Conservation (phyloP, 2,329 filamentous ascomycete genomes). For the Colletotrichum tabaci region DNA sequence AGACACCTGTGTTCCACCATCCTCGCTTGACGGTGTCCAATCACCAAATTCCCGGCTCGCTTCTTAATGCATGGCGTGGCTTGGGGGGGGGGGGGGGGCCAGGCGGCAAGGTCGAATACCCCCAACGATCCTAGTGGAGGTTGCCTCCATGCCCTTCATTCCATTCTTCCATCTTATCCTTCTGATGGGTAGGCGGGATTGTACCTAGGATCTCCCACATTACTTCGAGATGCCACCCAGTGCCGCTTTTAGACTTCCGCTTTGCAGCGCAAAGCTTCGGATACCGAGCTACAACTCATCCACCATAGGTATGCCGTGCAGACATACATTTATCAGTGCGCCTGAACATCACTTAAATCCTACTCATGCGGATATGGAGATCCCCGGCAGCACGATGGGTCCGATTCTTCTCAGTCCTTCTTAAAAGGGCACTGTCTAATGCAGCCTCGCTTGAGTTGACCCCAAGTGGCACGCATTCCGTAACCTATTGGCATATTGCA, state of each 20-base stretch:
- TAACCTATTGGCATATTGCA: constrained; percentile 1
- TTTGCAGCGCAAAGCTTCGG: neutral
- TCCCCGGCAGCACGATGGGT: neutral
- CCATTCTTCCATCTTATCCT: too few species aligned
- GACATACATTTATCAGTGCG: neutral
- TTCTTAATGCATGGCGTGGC: constrained; percentile 43
- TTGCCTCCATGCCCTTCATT: neutral
- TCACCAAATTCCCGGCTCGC: constrained; percentile 52
- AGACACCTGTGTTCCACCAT: constrained; percentile 15
- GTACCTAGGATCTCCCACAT: neutral
- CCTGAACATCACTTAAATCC: neutral
- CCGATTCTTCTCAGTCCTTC: neutral
- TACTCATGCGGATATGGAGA: constrained; percentile 6
- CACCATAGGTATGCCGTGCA: too few species aligned
- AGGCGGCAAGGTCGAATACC: neutral
- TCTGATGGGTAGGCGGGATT: too few species aligned
- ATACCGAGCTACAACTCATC: neutral
- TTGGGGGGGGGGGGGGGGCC: neutral
- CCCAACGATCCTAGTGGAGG: neutral
- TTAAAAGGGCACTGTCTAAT: neutral
- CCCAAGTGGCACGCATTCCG: constrained; percentile 24
- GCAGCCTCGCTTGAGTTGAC: constrained; percentile 36
- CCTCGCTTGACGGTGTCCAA: constrained; percentile 55
- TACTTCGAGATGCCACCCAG: neutral
- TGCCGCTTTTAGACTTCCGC: neutral